Evolutionary conservation across 805 yeast species (phyloP), one percentile per base, ranked within the genome.

Genomic region (Saccharomycopsis amapae): DNA sequence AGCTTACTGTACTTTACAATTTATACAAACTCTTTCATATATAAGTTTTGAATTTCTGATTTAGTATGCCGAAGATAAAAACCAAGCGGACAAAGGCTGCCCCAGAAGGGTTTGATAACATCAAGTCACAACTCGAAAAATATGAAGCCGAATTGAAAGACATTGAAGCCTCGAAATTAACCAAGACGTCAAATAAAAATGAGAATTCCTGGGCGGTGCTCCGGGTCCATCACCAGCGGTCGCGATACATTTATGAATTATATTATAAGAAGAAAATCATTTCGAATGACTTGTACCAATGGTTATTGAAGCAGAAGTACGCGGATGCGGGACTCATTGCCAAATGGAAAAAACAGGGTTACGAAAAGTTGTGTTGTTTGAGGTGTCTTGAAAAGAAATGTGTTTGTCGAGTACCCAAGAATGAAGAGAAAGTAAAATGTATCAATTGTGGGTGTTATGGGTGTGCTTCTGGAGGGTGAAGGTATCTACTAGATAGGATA

Each of bases 301-400:
- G 87, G 82, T 64, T 87, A 18, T 56, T 86, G 38, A 73, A 73
- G 55, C 79, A 84, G 54, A 74, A 76, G 48, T 75, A 76, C 51
- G 84, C 76, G 2, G 90, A 88, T 58, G 75, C 68, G 4, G 72
- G 76, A 37, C 64, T 88, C 46, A 85, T 88, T 25, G 90, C 95
- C 19, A 88, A 81, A 67, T 82, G 89, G 89, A 78, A 76, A 62
- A 81, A 80, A 57, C 79, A 76, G 57, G 96, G 96, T 7, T 88
- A 88, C 60, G 96, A 88, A 58, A 75, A 81, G 46, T 64, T 88
- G 39, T 88, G 97, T 58, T 88, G 97, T 59, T 61, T 88, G 49
- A 71, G 74, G 52, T 88, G 97, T 59, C 85, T 88, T 28, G 77
- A 77, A 4, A 72, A 77, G 4, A 75, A 87, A 0, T 88, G 97